These are phyloP conservation scores for Aspergillus leporis DNA, from an alignment of 495 filamentous ascomycete species.

Conservation along the genomic window DNA sequence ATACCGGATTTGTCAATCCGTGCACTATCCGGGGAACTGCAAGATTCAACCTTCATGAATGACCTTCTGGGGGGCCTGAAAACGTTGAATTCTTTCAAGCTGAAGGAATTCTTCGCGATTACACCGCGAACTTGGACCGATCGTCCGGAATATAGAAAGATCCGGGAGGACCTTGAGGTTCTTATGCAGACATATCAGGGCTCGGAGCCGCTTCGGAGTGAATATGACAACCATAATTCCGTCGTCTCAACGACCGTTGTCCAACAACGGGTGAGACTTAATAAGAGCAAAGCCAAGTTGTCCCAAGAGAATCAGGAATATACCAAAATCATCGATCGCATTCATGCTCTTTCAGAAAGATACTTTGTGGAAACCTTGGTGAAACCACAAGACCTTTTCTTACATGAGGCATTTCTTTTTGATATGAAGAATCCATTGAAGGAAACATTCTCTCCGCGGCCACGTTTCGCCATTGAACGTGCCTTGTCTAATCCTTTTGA, in stretches of 20 bases:
- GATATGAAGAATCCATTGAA: constrained; percentile 77
- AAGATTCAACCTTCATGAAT: constrained; percentile 48
- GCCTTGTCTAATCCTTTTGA: constrained; percentile 80
- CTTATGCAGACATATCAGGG: constrained; percentile 41
- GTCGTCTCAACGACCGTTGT: constrained; percentile 81
- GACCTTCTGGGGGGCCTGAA: constrained; percentile 55
- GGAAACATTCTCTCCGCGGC: constrained; percentile 79
- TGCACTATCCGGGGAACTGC: constrained; percentile 58
- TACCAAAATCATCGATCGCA: constrained; percentile 67
- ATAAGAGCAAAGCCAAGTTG: constrained; percentile 72
- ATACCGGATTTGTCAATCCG: constrained; percentile 57
- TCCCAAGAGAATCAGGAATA: constrained; percentile 75
- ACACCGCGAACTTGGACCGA: constrained; percentile 22
- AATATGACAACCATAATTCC: constrained; percentile 69
- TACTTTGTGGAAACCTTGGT: constrained; percentile 55
- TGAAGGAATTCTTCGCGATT: constrained; percentile 22
- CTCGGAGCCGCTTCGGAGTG: constrained; percentile 63
- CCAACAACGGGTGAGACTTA: constrained; percentile 83
- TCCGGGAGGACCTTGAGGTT: constrained; percentile 31
- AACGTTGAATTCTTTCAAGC: constrained; percentile 46
- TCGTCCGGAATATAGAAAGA: constrained; percentile 20
- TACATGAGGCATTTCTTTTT: constrained; percentile 83
- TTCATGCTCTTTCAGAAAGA: constrained; percentile 55
- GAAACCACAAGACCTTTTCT: constrained; percentile 61
- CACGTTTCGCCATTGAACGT: constrained; percentile 76